Base-by-base conservation (phyloP, 495 filamentous ascomycete genomes). In the Penicillium arizonense region DNA sequence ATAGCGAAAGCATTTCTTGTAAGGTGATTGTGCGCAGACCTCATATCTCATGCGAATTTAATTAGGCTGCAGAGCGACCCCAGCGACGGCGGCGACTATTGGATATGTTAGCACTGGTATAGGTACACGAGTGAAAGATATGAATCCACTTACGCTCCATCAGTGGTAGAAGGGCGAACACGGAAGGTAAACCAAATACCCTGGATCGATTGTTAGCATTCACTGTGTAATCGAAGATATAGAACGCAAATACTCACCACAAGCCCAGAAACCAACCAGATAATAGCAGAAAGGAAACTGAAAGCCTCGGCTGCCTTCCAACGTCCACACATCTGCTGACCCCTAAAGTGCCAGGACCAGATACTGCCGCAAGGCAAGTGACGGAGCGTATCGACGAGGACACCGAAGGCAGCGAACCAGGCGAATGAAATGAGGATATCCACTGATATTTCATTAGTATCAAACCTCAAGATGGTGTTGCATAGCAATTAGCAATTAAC, bases 241-340 rank as follows among this genome's bases (percentile, higher is more conserved):
- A 33, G 7, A 20, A 5, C 3, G 9, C 10, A 10, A 28, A 21
- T 44, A 73, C 73, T 28, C 56, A 77, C 74, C 46, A 87, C 49
- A 26, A 87, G 60, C 18, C 73, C 77, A 43, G 80, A 85, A 11
- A 74, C 79, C 26, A 88, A 79, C 85, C 85, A 89, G 62, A 81
- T 71, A 53, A 83, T 77, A 32, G 83, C 85, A n/a, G 81, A 82
- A 47, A 89, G 57, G 65, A 88, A 89, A 53, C 73, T 71, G 67
- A 89, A 88, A 1, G 85, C 86, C 56, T 86, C 76, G 33, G 78
- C 76, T 12, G 85, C 81, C 68, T 85, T 88, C 83, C 81, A 87
- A 48, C 81, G 74, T 33, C 75, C 65, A 60, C 85, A 89, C 8
- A 68, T 63, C 4, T 59, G 48, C 44, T 68, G 51, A 14, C 70